Evolutionary conservation across 1,284 basidiomycete genomes (phyloP).

Genomic region (Tranzscheliella williamsii): DNA sequence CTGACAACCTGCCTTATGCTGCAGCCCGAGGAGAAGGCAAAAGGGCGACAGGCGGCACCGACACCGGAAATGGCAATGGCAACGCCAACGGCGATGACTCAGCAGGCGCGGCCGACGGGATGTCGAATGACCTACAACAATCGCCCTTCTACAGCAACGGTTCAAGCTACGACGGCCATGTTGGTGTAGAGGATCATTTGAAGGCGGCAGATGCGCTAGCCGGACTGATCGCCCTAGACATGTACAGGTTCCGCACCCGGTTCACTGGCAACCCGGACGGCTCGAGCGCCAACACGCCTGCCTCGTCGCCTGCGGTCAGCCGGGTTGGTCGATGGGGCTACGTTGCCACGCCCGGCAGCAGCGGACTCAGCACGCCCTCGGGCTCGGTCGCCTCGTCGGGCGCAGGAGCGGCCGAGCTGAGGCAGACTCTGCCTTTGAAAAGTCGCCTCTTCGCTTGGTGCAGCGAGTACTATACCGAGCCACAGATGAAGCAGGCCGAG

Average conservation of each 20-base stretch:
- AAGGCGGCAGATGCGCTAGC: constrained; percentile 50
- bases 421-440: constrained; percentile 76
- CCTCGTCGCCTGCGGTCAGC: constrained; percentile 28
- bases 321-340: constrained; percentile 34
- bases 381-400: constrained; percentile 22
- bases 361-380: constrained; percentile 19
- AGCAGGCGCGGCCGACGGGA: no score
- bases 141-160: constrained; percentile 25
- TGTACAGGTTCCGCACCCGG: constrained; percentile 46
- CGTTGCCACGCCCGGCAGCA: constrained; percentile 21
- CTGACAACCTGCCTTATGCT: constrained; percentile 40
- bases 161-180: constrained; percentile 16
- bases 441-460: constrained; percentile 95
- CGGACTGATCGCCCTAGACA: constrained; percentile 54
- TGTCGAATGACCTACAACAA: constrained; percentile 10
- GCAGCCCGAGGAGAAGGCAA: constrained; percentile 22
- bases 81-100: neutral
- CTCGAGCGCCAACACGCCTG: constrained; percentile 34
- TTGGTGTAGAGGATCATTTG: constrained; percentile 32
- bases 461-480: constrained; percentile 95
- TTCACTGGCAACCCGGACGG: constrained; percentile 19
- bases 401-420: constrained; percentile 15
- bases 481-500: constrained; percentile 75
- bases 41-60: constrained; percentile 11
- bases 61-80: neutral